phyloP scores from a whole-genome alignment of 108 stramenopile species.

The Nitzschia palea region DNA sequence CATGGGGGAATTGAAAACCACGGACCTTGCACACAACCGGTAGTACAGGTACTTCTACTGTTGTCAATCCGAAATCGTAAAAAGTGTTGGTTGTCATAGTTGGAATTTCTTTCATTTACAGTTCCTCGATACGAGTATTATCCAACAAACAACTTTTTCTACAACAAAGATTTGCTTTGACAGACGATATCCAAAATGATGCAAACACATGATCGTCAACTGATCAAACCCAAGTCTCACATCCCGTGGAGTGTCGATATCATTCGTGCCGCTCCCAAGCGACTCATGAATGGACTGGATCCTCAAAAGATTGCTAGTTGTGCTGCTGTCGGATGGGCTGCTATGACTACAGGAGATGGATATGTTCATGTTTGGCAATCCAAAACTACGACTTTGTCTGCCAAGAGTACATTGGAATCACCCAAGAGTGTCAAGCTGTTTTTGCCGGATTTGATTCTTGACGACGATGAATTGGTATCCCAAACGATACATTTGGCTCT shows the following conservation, averaged over 20 bases:
- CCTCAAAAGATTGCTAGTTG: slow-evolving; percentile 14
- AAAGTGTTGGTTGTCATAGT: too few species aligned
- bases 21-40: too few species aligned
- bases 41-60: too few species aligned
- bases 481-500: slow-evolving; percentile 7
- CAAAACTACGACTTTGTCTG: slow-evolving; percentile 9
- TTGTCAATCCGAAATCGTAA: too few species aligned
- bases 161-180: too few species aligned
- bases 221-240: slow-evolving; percentile 26
- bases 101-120: too few species aligned
- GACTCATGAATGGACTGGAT: slow-evolving; percentile 3
- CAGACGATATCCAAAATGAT: too few species aligned
- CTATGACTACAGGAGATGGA: slow-evolving; percentile 24
- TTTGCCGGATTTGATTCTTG: neutral
- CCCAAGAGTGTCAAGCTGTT: slow-evolving; percentile 13
- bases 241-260: slow-evolving; percentile 41
- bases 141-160: too few species aligned
- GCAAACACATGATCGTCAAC: too few species aligned
- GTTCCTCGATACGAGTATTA: too few species aligned
- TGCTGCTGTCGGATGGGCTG: slow-evolving; percentile 30
- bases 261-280: slow-evolving; percentile 26
- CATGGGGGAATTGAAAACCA: too few species aligned
- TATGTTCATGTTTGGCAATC: slow-evolving; percentile 31
- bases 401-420: neutral
- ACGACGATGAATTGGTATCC: neutral